Base-by-base conservation (phyloP, 352 stramenopile species). In the Phytophthora podocarpi region DNA sequence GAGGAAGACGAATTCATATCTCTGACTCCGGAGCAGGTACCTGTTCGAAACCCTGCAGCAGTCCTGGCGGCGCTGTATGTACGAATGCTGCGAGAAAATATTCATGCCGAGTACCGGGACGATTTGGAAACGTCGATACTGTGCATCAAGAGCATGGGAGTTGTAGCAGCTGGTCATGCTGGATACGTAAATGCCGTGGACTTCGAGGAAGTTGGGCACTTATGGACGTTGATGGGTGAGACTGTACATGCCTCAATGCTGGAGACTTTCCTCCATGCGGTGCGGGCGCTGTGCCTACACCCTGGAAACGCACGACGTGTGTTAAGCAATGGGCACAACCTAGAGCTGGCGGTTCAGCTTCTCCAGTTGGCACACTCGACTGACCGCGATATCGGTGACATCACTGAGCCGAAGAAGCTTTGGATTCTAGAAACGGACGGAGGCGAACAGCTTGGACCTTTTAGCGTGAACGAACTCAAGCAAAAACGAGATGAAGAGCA, bases 81-180 rank as follows among this genome's bases (percentile, higher is more conserved):
- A 40, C 72, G 86, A 2, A 83, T 95, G 15, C 45, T 96, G 8
- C 82, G 84, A 10, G 87, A 96, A 61, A 90, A 85, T 27, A 80
- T 90, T 13, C 74, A 80, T 27, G 85, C 79, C 4, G 85, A 94
- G 48, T 81, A 82, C 39, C 71, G 80, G 34, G 64, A 87, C 46
- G 69, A 95, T n/a, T 50, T 90, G 31, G 68, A 85, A 9, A 78
- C 76, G 32, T 85, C 80, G 10, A 63, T 93, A 11, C 41, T 78
- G 21, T 91, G 83, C 46, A 72, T 91, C 1, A 82, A 87, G 26
- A 80, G 78, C 13, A 67, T 95, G 41, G 50, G 73, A 23, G 80
- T 93, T 30, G 80, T 95, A 1, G 76, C 75, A 28, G 71, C 73
- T 46, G 74, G 82, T 18, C 76, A 90, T 52, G 57, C 78, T 21